Conservation (phyloP, 2,329 filamentous ascomycete genomes). For the Fusarium dlaminii region DNA sequence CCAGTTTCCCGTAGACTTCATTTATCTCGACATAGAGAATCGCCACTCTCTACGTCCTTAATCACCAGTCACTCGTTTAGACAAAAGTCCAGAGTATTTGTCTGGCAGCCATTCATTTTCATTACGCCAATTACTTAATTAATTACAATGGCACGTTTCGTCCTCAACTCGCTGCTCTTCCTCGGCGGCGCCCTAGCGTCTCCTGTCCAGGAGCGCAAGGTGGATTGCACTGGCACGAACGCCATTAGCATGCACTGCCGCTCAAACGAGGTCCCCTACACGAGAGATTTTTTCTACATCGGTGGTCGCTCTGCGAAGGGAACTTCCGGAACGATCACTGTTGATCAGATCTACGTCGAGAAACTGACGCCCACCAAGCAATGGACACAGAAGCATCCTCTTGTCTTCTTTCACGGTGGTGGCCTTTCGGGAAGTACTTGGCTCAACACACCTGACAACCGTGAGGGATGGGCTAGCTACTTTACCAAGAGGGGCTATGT, state of each 20-base stretch:
- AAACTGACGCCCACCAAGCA: slow-evolving; percentile 8
- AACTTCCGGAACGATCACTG: slow-evolving; percentile 20
- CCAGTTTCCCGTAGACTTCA: neutral
- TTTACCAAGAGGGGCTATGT: slow-evolving; percentile 21
- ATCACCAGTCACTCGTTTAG: neutral
- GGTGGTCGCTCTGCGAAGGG: slow-evolving; percentile 10
- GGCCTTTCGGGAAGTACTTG: slow-evolving; percentile 30
- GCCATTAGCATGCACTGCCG: slow-evolving; percentile 19
- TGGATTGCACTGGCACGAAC: slow-evolving; percentile 21
- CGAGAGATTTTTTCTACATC: slow-evolving; percentile 32
- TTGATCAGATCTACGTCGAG: slow-evolving; percentile 35
- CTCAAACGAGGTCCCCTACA: slow-evolving; percentile 17
- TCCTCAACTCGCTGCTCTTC: slow-evolving; percentile 15
- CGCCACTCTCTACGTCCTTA: neutral
- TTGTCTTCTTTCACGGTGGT: slow-evolving; percentile 34
- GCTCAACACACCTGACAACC: slow-evolving; percentile 30
- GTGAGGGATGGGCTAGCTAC: slow-evolving; percentile 32
- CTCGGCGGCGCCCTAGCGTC: slow-evolving; percentile 2
- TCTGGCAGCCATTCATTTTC: neutral
- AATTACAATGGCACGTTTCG: slow-evolving; percentile 16
- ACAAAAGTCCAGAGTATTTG: neutral
- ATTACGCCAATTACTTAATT: neutral
- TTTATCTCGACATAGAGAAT: neutral
- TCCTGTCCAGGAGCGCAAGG: neutral
- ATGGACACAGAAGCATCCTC: slow-evolving; percentile 9